phyloP scores from a whole-genome alignment of 2,329 filamentous ascomycete genomes.

The Hypoxylon sp. region DNA sequence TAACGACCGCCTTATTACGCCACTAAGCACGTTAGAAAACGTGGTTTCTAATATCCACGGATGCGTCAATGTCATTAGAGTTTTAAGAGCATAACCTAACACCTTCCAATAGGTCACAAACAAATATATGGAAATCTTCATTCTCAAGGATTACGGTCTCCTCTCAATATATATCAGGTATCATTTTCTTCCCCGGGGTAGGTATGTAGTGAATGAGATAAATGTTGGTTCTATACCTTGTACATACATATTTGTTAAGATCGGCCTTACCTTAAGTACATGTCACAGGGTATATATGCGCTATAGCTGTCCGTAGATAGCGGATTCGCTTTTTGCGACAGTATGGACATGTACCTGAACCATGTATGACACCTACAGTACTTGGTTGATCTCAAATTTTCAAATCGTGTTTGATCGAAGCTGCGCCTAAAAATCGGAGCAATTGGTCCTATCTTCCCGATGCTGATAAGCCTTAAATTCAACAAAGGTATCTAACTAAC shows the following conservation, averaged over 20 bases:
- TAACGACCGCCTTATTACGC: constrained; percentile 19
- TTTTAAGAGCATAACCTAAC: background rate
- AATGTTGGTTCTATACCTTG: background rate
- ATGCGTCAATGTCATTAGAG: constrained; percentile 5
- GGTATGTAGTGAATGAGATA: background rate
- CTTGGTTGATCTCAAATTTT: background rate
- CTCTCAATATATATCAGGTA: background rate
- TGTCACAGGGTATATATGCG: too few relatives aligned
- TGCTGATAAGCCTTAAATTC: background rate
- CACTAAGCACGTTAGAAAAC: constrained; percentile 17
- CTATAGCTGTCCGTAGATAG: too few relatives aligned
- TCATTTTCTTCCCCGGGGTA: background rate
- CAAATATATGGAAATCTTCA: background rate
- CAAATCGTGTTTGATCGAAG: background rate
- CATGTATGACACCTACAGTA: constrained; percentile 1
- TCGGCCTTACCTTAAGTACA: constrained; percentile 1
- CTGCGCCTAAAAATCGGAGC: background rate
- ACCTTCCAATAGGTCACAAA: background rate
- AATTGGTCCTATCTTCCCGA: constrained; percentile 5
- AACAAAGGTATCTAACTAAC: background rate
- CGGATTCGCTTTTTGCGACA: too few relatives aligned
- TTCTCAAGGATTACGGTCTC: background rate
- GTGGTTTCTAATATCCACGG: constrained; percentile 13
- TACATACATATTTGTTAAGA: background rate
- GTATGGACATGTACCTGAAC: background rate